These are phyloP conservation scores for Adenanthera pavonina DNA, from an alignment of 306 rosid genomes.

Conservation along the genomic window DNA sequence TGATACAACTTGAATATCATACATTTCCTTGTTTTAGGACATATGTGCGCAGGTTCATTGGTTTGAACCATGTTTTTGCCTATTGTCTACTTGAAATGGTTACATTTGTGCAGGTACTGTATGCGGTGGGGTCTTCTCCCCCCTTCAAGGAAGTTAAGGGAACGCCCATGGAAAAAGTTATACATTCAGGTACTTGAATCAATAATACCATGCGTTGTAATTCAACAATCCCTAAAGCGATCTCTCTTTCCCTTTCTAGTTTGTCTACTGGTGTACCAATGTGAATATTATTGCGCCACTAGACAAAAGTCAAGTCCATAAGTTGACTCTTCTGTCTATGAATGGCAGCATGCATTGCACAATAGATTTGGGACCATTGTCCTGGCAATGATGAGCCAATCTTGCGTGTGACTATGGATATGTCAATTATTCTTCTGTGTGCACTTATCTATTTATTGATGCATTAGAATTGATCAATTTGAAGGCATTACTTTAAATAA, in stretches of 20 bases:
- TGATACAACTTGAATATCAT: conserved; percentile 21
- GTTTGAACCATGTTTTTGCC: conserved; percentile 21
- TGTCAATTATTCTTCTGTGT: background rate
- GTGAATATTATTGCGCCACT: background rate
- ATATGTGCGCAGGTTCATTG: background rate
- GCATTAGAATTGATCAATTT: conserved; percentile 21
- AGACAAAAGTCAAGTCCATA: background rate
- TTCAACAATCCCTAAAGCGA: conserved; percentile 27
- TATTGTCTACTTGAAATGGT: conserved; percentile 7
- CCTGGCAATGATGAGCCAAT: background rate
- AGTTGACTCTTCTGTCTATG: background rate
- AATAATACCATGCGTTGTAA: conserved; percentile 3
- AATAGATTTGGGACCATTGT: background rate
- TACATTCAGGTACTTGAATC: conserved; percentile 66
- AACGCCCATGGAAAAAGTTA: conserved; percentile 85
- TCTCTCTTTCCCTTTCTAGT: conserved; percentile 21
- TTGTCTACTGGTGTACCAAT: background rate
- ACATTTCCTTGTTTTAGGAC: conserved; percentile 25
- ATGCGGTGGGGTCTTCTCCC: conserved; percentile 89
- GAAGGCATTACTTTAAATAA: conserved; percentile 21
- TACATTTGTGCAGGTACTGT: conserved; percentile 65
- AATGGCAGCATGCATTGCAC: background rate
- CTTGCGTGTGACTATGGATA: background rate
- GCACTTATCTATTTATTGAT: conserved; percentile 13
- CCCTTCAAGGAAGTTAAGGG: conserved; percentile 69